Evolutionary conservation across 371 early-diverging fungal species (phyloP), one percentile per base, ranked within the genome.

Genomic region (Mucor lusitanicus): DNA sequence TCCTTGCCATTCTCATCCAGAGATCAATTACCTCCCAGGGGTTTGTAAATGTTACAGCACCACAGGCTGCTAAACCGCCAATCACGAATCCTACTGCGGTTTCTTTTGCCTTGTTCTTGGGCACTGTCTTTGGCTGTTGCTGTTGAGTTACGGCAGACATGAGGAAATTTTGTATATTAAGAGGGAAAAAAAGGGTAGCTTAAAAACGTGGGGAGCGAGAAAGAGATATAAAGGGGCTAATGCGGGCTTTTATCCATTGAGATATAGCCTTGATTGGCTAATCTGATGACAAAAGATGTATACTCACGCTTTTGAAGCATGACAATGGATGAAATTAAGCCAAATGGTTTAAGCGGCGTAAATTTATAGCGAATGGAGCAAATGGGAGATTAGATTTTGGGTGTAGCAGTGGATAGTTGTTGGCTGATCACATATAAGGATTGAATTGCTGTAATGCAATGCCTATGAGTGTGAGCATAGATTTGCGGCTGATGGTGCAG

Each of bases 21-120:
- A 46, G 21, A 46, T 6, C 33, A 33, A 7, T 44, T 83, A 95
- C 94, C 89, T 96, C 96, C 80, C 90, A 90, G 1, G 96, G 96
- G 76, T 97, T 97, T 21, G 96, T 94, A 69, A 97, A 91, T 3
- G 97, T 97, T 21, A 96, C 98, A 27, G 97, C 95, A 30, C 92
- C 92, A 76, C 94, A 94, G 13, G 94, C 93, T 48, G 93, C 95
- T 42, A 92, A 62, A 54, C 92, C 91, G 61, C 92, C 95, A 25
- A 91, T 83, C 44, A 88, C 67, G 73, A 94, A 94, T 6, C 88
- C 86, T 59, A 73, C 63, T n/a, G 71, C 67, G 0, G 80, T 83
- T 13, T 80, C 76, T 53, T 73, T 78, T 3, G 56, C 54, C 39
- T 78, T 75, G 30, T 44, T 67, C 40, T 27, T 58, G 15, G 65